Conservation (phyloP, 1,284 basidiomycete species). For the Irpex sp. region DNA sequence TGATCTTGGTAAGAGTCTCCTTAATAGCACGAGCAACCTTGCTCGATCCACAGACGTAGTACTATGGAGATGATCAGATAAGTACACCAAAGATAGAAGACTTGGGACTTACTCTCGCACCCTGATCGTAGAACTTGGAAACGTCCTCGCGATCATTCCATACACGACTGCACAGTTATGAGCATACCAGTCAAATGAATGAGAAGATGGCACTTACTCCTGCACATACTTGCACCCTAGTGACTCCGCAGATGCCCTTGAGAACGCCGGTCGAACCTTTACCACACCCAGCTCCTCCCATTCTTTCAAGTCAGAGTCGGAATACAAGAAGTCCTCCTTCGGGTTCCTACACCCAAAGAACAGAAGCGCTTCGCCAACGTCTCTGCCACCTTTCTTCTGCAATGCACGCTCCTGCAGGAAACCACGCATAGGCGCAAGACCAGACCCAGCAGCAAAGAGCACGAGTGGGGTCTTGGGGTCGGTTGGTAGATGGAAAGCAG, state of each 20-base stretch:
- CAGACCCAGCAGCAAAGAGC: constrained; percentile 45
- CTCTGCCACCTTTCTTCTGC: constrained; percentile 38
- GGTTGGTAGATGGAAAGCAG: constrained; percentile 40
- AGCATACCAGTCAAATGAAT: neutral
- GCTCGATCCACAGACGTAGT: constrained; percentile 41
- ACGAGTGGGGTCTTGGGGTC: constrained; percentile 39
- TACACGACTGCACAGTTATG: constrained; percentile 30
- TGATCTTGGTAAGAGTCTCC: constrained; percentile 27
- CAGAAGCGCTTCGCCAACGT: constrained; percentile 37
- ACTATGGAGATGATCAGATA: constrained; percentile 20
- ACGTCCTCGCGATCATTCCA: constrained; percentile 37
- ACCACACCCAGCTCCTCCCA: constrained; percentile 41
- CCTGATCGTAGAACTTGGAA: constrained; percentile 24
- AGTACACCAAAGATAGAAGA: neutral
- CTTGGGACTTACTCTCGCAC: constrained; percentile 39
- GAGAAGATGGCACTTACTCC: constrained; percentile 30
- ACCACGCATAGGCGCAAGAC: constrained; percentile 47
- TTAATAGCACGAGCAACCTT: constrained; percentile 32
- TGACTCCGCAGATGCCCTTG: constrained; percentile 29
- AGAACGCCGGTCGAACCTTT: constrained; percentile 45
- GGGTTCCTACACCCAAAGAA: constrained; percentile 43
- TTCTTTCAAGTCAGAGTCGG: constrained; percentile 33
- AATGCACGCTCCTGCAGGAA: constrained; percentile 49
- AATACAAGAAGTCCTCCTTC: constrained; percentile 40
- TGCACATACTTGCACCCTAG: constrained; percentile 42